Evolutionary conservation across 1,139 yeast species (phyloP).

Genomic region (Candida anutae): DNA sequence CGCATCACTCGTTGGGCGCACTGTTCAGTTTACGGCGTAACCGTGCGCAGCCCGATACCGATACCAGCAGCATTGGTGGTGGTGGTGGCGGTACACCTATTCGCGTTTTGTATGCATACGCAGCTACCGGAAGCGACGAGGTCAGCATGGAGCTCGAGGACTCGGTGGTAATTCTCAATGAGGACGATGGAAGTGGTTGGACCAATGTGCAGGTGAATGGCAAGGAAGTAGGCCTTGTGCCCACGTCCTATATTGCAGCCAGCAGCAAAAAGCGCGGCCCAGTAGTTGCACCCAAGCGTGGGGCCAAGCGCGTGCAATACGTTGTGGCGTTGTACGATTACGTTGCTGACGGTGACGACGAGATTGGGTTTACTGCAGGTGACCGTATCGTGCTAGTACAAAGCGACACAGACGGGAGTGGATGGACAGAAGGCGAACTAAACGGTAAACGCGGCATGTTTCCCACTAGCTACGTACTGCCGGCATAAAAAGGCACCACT

Average conservation of each 20-base stretch:
- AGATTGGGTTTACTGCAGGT: constrained; percentile 63
- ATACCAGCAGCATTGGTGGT: constrained; percentile 8
- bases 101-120: constrained; percentile 60
- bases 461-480: constrained; percentile 68
- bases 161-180: constrained; percentile 44
- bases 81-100: constrained; percentile 21
- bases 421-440: constrained; percentile 93
- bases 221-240: constrained; percentile 70
- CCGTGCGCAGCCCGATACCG: constrained; percentile 18
- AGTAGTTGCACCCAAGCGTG: constrained; percentile 76
- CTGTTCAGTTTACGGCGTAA: constrained; percentile 36
- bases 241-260: constrained; percentile 59
- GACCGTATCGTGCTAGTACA: constrained; percentile 62
- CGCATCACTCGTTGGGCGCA: constrained; percentile 22
- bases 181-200: constrained; percentile 96
- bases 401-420: constrained; percentile 76
- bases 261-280: constrained; percentile 53
- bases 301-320: constrained; percentile 57
- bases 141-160: constrained; percentile 57
- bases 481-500: constrained; percentile 15
- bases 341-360: constrained; percentile 76
- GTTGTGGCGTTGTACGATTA: constrained; percentile 77
- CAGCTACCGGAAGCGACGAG: constrained; percentile 73
- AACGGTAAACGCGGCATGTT: constrained; percentile 69
- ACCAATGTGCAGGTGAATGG: constrained; percentile 41